Base-by-base conservation (phyloP, 202 grass and related monocot genomes). In the Alloteropsis angusta region DNA sequence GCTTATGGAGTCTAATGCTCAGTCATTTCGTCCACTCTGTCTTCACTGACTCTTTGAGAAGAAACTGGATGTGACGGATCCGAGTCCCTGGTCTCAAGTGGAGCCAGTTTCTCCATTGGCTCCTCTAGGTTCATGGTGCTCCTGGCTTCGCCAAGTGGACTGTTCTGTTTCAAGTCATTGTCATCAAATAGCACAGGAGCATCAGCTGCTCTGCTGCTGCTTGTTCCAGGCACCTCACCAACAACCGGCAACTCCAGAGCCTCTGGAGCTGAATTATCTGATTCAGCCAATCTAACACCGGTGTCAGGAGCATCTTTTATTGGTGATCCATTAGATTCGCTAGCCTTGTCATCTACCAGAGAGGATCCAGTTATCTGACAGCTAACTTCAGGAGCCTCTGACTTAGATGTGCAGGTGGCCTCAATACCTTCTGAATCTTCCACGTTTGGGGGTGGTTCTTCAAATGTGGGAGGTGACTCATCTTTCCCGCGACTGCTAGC, bases 201-300 rank as follows among this genome's bases (percentile, higher is more conserved):
- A 35, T 53, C 71, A 53, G 65, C 44, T 49, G 11, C 54, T 84
- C 49, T 14, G 52, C 85, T 68, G 57, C 85, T 68, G 57, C 88
- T 86, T 48, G 70, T 37, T 16, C 52, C 77, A 72, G 83, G 68
- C 37, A 48, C 63, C 46, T 87, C 74, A 81, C 86, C 62, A 15
- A 17, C 54, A 22, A 46, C 55, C 72, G 72, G 65, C 60, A 53
- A 65, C 48, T 11, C 78, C 65, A 48, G 80, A 53, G 71, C 23
- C 8, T 60, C 32, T 47, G 56, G 54, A 76, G 65, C 45, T 75
- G 53, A n/a, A 61, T 63, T 74, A 63, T 47, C 80, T 61, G 80
- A 79, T 50, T 13, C 71, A 18, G 39, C 38, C 65, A 85, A 49
- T 71, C 63, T 53, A 25, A n/a, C 56, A 41, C 43, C 32, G 1